Evolutionary conservation across 345 rosid genomes (phyloP).

Genomic region (Pistacia vera): DNA sequence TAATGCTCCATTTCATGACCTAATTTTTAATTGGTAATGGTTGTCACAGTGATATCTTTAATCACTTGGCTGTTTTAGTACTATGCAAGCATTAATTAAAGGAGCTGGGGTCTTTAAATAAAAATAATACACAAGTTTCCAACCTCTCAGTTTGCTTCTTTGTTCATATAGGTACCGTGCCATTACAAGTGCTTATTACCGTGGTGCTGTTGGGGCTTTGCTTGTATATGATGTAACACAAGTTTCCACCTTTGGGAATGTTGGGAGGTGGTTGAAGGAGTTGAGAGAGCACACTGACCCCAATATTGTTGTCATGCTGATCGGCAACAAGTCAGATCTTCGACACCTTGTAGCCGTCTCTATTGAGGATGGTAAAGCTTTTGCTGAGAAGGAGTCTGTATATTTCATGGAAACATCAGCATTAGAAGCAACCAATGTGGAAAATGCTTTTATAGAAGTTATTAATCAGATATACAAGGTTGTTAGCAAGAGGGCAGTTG

Average conservation of each 20-base stretch:
- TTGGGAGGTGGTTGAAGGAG: conserved; percentile 54
- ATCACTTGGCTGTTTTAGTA: background rate
- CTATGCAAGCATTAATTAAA: too few species aligned
- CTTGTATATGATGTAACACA: conserved; percentile 59
- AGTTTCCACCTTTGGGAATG: conserved; percentile 48
- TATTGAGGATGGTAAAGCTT: conserved; percentile 40
- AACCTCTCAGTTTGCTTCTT: background rate
- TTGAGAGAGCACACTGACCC: conserved; percentile 54
- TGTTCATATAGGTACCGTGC: conserved; percentile 47
- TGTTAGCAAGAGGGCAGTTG: conserved; percentile 54
- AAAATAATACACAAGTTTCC: background rate
- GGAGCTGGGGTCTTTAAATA: background rate
- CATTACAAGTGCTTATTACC: conserved; percentile 61
- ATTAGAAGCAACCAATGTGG: conserved; percentile 52
- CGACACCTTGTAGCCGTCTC: conserved; percentile 56
- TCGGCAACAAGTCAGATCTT: conserved; percentile 55
- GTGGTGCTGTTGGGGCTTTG: conserved; percentile 63
- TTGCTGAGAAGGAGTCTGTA: conserved; percentile 49
- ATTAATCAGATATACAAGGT: conserved; percentile 47
- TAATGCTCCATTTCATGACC: background rate
- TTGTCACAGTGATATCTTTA: background rate
- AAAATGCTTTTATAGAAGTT: conserved; percentile 53
- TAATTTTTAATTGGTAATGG: background rate
- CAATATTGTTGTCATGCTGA: conserved; percentile 54
- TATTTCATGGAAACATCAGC: conserved; percentile 62